Conservation (phyloP, 2,329 filamentous ascomycete species). For the Colletotrichum sojae region DNA sequence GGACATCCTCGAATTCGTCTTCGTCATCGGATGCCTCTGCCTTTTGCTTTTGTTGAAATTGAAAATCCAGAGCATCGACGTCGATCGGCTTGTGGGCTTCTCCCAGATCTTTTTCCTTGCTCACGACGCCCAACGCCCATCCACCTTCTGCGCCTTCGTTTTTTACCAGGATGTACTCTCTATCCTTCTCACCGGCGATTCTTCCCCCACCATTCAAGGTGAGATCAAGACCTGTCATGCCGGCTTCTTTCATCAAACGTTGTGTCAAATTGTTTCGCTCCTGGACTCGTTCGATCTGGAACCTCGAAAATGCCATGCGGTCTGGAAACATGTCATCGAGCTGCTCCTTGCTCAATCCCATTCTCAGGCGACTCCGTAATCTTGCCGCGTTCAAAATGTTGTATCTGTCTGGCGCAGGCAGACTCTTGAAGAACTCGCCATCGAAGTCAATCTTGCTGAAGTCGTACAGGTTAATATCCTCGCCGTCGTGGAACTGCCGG, state of each 20-base stretch:
- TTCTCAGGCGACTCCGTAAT: constrained; percentile 87
- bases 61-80: constrained; percentile 78
- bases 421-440: constrained; percentile 91
- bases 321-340: constrained; percentile 97
- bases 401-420: constrained; percentile 92
- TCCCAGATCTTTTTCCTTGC: constrained; percentile 84
- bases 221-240: constrained; percentile 84
- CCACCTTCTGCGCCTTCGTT: constrained; percentile 96
- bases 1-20: constrained; percentile 91
- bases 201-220: constrained; percentile 73
- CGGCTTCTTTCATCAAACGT: constrained; percentile 92
- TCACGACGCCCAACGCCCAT: constrained; percentile 95
- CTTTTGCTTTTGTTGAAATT: constrained; percentile 69
- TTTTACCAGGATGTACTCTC: constrained; percentile 96
- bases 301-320: constrained; percentile 95
- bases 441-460: constrained; percentile 99
- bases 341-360: constrained; percentile 98
- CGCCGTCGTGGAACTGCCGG: constrained; percentile 89
- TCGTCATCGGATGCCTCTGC: constrained; percentile 74
- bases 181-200: constrained; percentile 87
- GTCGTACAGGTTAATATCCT: constrained; percentile 93
- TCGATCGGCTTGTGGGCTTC: constrained; percentile 92
- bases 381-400: constrained; percentile 97
- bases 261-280: constrained; percentile 97
- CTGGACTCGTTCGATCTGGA: constrained; percentile 94